Conservation (phyloP, 2,329 filamentous ascomycete species). For the Colletotrichum tanaceti region DNA sequence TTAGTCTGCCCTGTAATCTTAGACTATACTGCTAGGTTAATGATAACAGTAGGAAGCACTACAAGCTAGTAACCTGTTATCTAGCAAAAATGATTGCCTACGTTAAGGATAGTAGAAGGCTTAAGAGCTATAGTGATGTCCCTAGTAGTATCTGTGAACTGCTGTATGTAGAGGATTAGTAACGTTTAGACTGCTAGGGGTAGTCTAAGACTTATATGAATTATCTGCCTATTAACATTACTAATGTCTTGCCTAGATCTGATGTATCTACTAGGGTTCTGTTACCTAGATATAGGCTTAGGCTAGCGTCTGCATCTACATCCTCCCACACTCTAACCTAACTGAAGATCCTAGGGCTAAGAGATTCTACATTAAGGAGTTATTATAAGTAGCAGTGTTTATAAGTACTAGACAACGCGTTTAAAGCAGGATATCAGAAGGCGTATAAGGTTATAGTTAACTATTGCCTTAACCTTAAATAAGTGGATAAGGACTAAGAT, state of each 20-base stretch:
- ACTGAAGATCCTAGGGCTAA: neutral
- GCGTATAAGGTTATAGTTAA: neutral
- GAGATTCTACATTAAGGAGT: neutral
- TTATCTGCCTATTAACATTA: neutral
- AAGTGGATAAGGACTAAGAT: neutral
- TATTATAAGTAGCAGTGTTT: slow-evolving; percentile 5
- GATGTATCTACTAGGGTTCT: too few species aligned
- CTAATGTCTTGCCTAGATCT: neutral
- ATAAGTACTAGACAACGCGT: neutral
- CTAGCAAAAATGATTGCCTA: neutral
- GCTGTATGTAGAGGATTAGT: slow-evolving; percentile 15
- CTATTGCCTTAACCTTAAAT: neutral
- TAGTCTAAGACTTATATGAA: neutral
- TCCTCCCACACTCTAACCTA: too few species aligned
- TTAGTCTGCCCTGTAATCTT: neutral
- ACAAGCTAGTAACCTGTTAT: neutral
- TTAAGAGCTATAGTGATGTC: neutral
- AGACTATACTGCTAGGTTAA: slow-evolving; percentile 9
- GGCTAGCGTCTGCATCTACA: too few species aligned
- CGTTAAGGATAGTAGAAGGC: neutral
- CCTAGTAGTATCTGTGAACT: neutral
- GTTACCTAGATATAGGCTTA: too few species aligned
- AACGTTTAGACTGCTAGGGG: neutral
- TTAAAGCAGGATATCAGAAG: neutral
- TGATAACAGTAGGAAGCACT: neutral